Base-by-base conservation (phyloP, 352 stramenopile species). In the Phytophthora pinifolia region DNA sequence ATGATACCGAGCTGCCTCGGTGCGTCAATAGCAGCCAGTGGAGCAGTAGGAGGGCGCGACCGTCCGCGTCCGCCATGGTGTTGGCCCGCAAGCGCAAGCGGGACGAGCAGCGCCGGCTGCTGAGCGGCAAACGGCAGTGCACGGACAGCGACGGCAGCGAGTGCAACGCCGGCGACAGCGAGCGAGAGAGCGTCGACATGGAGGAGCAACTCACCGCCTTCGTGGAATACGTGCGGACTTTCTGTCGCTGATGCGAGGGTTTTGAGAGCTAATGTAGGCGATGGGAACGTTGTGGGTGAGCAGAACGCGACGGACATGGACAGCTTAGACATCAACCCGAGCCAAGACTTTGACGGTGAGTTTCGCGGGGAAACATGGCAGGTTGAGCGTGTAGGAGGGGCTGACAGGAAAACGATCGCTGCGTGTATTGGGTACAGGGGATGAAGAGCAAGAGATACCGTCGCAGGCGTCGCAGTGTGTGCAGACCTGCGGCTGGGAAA, bases 301-400 rank as follows among this genome's bases (percentile, higher is more conserved):
- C 46, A 82, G 77, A 70, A 79, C 18, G 61, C 69, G 17, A 70
- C 56, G 8, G 77, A 88, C 52, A 79, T 88, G 59, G 77, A 88
- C 45, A 79, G 54, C 29, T 55, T 88, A 36, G 74, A 86, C 14
- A 84, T 86, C 33, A 69, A 70, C 10, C 67, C 68, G 20, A 88
- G 77, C 51, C 74, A 88, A 66, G 77, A 88, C 47, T 88, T 81
- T 71, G 59, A 75, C 43, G 72, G 72, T 74, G 33, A 9, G 51
- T 54, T 27, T 27, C 22, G 22, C 1, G 22, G 22, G 22, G 3
- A 5, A 27, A 27, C 20, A 27, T 27, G 22, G 22, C 22, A 27
- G 22, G 22, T 27, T 27, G 22, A 27, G 22, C 22, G 22, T 27
- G 22, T 5, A 27, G 4, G 22, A 6, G 22, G 22, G 20, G 22